Evolutionary conservation across 2,329 filamentous ascomycete genomes (phyloP).

Genomic region (Epichloe gansuensis): DNA sequence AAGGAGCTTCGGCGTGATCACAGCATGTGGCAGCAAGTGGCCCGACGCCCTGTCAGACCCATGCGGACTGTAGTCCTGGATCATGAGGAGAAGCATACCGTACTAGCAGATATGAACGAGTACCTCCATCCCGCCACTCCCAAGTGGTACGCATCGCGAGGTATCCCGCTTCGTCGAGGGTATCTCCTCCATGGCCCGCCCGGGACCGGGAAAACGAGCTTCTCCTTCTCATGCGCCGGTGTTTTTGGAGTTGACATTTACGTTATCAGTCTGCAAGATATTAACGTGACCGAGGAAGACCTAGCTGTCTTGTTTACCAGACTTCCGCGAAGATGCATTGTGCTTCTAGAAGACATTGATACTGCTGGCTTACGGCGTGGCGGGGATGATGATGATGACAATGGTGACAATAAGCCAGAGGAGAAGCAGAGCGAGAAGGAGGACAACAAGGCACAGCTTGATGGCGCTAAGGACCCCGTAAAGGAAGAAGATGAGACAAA

Average conservation of each 20-base stretch:
- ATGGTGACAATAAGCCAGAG: constrained; percentile 8
- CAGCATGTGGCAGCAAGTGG: constrained; percentile 42
- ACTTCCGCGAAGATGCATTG: constrained; percentile 49
- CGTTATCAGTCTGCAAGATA: constrained; percentile 43
- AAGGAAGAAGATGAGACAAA: constrained; percentile 24
- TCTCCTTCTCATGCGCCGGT: constrained; percentile 53
- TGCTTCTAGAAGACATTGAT: constrained; percentile 58
- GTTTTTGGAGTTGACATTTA: constrained; percentile 56
- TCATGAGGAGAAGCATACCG: constrained; percentile 47
- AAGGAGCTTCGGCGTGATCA: constrained; percentile 33
- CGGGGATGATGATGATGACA: constrained; percentile 19
- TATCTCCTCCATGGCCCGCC: constrained; percentile 69
- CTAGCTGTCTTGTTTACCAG: constrained; percentile 45
- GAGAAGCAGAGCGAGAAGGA: constrained; percentile 9
- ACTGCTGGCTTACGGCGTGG: constrained; percentile 39
- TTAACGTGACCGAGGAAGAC: constrained; percentile 48
- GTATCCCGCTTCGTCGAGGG: constrained; percentile 63
- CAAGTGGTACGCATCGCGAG: constrained; percentile 61
- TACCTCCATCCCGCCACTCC: constrained; percentile 60
- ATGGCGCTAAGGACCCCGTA: constrained; percentile 22
- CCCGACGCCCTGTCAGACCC: constrained; percentile 51
- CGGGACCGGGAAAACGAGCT: constrained; percentile 59
- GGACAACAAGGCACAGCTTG: constrained; percentile 10
- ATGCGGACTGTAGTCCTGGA: constrained; percentile 68
- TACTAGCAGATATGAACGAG: constrained; percentile 63